phyloP scores from a whole-genome alignment of 805 yeast genomes.

The Candida anglica region DNA sequence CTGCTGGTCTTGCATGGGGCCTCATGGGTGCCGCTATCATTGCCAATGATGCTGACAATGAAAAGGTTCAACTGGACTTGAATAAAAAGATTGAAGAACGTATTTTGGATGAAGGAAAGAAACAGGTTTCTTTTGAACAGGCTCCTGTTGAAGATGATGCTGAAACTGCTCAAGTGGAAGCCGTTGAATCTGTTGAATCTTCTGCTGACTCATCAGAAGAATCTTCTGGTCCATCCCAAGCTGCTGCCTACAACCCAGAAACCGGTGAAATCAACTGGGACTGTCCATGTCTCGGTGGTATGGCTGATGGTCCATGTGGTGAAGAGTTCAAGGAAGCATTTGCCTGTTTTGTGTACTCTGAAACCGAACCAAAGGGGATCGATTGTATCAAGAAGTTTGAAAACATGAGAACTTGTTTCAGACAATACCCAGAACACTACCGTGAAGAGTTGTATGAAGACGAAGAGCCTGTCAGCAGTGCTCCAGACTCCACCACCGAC shows the following conservation, averaged over 20 bases:
- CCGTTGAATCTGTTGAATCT: constrained; percentile 6
- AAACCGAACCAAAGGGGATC: constrained; percentile 92
- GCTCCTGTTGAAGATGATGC: constrained; percentile 5
- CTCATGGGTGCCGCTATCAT: constrained; percentile 1
- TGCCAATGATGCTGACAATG: constrained; percentile 3
- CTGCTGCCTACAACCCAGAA: constrained; percentile 87
- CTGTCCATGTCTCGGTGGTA: constrained; percentile 98
- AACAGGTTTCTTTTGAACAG: constrained; percentile 3
- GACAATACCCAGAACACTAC: constrained; percentile 87
- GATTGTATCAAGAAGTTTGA: constrained; percentile 91
- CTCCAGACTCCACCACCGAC: constrained; percentile 1
- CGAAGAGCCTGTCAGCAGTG: too few species aligned
- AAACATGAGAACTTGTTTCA: constrained; percentile 91
- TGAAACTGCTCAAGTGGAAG: constrained; percentile 1
- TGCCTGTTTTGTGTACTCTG: constrained; percentile 90
- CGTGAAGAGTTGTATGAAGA: constrained; percentile 88
- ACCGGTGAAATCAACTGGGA: constrained; percentile 99
- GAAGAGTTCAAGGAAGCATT: constrained; percentile 62
- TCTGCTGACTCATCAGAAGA: constrained; percentile 5
- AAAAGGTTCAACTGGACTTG: constrained; percentile 1
- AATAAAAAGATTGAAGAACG: neutral
- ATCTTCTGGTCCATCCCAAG: constrained; percentile 24
- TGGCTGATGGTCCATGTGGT: constrained; percentile 99
- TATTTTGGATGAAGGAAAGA: constrained; percentile 1
- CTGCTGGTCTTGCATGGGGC: constrained; percentile 1